phyloP scores from a whole-genome alignment of 495 filamentous ascomycete species.

The Cercophora sp. region DNA sequence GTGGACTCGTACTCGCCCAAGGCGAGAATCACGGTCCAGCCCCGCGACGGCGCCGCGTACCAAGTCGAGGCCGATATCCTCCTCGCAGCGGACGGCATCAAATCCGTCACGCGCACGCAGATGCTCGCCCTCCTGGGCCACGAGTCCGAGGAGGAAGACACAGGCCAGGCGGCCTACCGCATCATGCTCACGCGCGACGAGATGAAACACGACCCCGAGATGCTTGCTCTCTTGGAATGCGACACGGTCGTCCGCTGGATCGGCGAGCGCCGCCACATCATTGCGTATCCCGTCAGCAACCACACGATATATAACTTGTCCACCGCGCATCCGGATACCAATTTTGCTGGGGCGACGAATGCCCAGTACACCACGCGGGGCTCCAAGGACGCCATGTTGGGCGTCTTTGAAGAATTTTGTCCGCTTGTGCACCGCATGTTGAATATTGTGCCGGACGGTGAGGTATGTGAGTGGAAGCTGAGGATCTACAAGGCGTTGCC shows the following conservation, averaged over 20 bases:
- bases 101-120: slow-evolving; percentile 56
- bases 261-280: slow-evolving; percentile 72
- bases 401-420: slow-evolving; percentile 66
- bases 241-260: slow-evolving; percentile 75
- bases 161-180: slow-evolving; percentile 75
- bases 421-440: slow-evolving; percentile 69
- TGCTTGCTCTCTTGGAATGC: slow-evolving; percentile 61
- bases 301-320: slow-evolving; percentile 78
- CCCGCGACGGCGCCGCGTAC: slow-evolving; percentile 54
- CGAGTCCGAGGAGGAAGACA: slow-evolving; percentile 60
- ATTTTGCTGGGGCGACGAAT: slow-evolving; percentile 68
- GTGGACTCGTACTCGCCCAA: slow-evolving; percentile 53
- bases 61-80: slow-evolving; percentile 62
- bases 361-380: slow-evolving; percentile 74
- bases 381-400: slow-evolving; percentile 63
- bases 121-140: slow-evolving; percentile 57
- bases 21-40: slow-evolving; percentile 53
- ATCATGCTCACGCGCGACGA: slow-evolving; percentile 72
- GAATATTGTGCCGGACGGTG: slow-evolving; percentile 72
- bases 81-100: slow-evolving; percentile 71
- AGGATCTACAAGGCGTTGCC: slow-evolving; percentile 65
- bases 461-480: slow-evolving; percentile 79
- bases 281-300: slow-evolving; percentile 73
- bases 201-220: slow-evolving; percentile 62
- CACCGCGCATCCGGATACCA: slow-evolving; percentile 67